Percentiles rank a stretch among this genome's conserved stretches.
These are phyloP conservation scores for Wilcoxina mikolae DNA, from an alignment of 495 filamentous ascomycete species.

Conservation along the genomic window DNA sequence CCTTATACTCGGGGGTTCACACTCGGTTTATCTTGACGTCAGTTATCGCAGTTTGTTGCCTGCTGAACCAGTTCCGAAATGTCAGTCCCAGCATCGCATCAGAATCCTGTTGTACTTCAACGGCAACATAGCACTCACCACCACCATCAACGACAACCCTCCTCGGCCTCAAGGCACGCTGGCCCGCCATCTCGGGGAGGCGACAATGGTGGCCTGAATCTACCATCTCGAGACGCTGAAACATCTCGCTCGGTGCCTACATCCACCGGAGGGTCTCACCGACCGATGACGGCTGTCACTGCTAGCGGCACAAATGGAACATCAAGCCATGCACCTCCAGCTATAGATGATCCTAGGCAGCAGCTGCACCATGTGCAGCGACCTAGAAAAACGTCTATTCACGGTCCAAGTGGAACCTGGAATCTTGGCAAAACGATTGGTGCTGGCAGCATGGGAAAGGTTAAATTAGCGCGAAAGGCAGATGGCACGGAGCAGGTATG, in stretches of 20 bases:
- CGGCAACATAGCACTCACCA: slow-evolving; percentile 29
- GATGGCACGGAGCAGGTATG: slow-evolving; percentile 73
- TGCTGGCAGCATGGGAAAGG: slow-evolving; percentile 94
- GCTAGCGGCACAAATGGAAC: slow-evolving; percentile 16
- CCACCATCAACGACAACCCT: slow-evolving; percentile 20
- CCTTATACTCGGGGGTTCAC: not conserved
- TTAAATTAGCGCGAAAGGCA: slow-evolving; percentile 69
- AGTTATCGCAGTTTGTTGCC: not conserved
- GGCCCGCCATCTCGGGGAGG: not conserved
- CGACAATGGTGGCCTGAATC: not conserved
- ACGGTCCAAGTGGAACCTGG: slow-evolving; percentile 43
- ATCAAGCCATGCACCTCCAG: slow-evolving; percentile 16
- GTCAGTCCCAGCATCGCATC: slow-evolving; percentile 18
- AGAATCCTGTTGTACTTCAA: slow-evolving; percentile 26
- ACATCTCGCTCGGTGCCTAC: slow-evolving; percentile 14
- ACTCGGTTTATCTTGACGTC: not conserved
- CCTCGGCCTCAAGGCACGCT: not conserved
- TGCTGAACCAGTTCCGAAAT: not conserved
- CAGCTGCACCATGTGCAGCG: slow-evolving; percentile 15
- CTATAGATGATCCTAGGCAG: slow-evolving; percentile 15
- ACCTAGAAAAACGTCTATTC: slow-evolving; percentile 28
- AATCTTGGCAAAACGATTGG: slow-evolving; percentile 93
- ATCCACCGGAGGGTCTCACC: slow-evolving; percentile 11
- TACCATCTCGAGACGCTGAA: slow-evolving; percentile 22
- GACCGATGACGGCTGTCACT: slow-evolving; percentile 21